These are phyloP conservation scores for Micractinium sp. DNA, from an alignment of 139 green algal genomes.

Conservation along the genomic window DNA sequence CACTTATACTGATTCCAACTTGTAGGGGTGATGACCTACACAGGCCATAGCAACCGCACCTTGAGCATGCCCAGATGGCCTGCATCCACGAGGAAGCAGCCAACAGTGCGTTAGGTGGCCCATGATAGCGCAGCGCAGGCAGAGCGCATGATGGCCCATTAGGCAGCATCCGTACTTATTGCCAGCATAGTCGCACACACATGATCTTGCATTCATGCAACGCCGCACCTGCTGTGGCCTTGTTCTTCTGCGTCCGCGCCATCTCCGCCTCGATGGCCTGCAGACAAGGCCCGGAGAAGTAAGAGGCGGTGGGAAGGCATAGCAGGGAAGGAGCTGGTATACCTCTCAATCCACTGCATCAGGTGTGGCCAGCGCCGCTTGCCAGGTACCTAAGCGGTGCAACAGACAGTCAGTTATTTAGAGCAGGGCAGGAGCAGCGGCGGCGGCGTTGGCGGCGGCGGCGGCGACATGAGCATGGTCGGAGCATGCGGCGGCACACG, in stretches of 20 bases:
- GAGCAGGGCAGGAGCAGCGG: background rate
- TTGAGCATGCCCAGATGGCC: conserved; percentile 88
- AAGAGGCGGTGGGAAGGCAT: no score
- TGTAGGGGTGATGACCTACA: no score
- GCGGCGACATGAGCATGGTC: background rate
- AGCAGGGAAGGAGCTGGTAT: no score
- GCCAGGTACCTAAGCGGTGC: no score
- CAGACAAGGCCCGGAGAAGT: background rate
- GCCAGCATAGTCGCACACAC: no score
- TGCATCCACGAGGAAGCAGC: background rate
- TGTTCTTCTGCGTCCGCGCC: conserved; percentile 99
- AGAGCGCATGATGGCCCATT: no score
- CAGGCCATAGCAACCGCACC: conserved; percentile 44
- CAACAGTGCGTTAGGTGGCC: background rate
- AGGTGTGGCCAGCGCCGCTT: no score
- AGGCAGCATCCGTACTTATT: background rate
- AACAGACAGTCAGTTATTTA: no score
- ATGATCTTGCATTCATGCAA: no score
- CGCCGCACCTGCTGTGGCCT: conserved; percentile 77
- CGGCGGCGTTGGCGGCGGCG: background rate
- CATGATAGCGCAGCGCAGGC: background rate
- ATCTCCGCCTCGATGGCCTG: conserved; percentile 92
- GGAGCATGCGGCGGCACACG: background rate
- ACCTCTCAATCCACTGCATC: no score
- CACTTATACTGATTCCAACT: no score